Percentiles rank a stretch among this genome's conserved stretches.
phyloP scores from a whole-genome alignment of 495 filamentous ascomycete genomes.

The Aspergillus baeticus region DNA sequence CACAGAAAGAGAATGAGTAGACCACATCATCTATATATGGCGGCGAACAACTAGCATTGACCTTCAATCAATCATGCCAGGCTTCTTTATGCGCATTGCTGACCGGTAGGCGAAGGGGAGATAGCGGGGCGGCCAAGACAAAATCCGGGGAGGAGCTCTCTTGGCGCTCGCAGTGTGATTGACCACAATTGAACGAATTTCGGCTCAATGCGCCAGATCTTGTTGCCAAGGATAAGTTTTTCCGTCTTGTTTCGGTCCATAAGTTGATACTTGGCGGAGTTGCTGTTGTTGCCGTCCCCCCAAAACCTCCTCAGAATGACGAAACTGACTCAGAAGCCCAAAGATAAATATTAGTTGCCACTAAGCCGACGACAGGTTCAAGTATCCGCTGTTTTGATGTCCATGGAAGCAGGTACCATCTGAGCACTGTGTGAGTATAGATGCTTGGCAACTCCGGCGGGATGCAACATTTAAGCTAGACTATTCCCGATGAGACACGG shows the following conservation, averaged over 20 bases:
- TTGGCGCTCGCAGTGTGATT: constrained; percentile 3
- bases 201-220: constrained; percentile 13
- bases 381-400: background rate
- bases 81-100: background rate
- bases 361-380: background rate
- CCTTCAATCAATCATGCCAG: background rate
- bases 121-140: constrained; percentile 11
- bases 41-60: background rate
- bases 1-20: constrained; percentile 3
- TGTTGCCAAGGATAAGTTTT: constrained; percentile 11
- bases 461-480: background rate
- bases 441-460: background rate
- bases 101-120: constrained; percentile 10
- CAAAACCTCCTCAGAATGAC: background rate
- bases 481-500: constrained; percentile 4
- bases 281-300: too few species aligned
- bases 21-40: constrained; percentile 17
- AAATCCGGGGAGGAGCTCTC: constrained; percentile 21
- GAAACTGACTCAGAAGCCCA: too few species aligned
- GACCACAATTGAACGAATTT: constrained; percentile 10
- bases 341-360: too few species aligned
- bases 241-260: constrained; percentile 4
- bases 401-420: background rate
- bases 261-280: background rate
- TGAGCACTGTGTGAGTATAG: background rate